A percentile compares a stretch with the other conserved stretches of the same genome.
Evolutionary conservation across 495 filamentous ascomycete species (phyloP).

Genomic region (Parathielavia hyrcaniae): DNA sequence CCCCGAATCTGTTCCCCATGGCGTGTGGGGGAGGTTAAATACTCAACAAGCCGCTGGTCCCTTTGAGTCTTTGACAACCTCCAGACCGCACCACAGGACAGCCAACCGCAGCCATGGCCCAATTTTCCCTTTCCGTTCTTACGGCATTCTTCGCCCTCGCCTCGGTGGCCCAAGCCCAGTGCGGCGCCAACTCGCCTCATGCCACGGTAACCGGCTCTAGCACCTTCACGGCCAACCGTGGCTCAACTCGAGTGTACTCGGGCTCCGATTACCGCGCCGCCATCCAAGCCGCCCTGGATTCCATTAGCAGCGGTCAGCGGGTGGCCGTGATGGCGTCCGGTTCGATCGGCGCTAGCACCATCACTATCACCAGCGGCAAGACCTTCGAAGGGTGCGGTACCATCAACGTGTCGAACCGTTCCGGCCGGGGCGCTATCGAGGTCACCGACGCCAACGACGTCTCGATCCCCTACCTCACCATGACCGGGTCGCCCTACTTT

Average conservation of each 20-base stretch:
- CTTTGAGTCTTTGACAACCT: background rate
- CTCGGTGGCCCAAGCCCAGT: conserved; percentile 31
- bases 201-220: conserved; percentile 38
- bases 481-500: conserved; percentile 46
- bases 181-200: conserved; percentile 37
- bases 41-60: background rate
- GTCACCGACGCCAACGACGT: conserved; percentile 32
- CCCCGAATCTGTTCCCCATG: background rate
- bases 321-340: conserved; percentile 56
- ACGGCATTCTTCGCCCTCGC: conserved; percentile 30
- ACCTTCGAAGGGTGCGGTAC: conserved; percentile 46
- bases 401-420: conserved; percentile 38
- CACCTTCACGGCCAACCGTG: conserved; percentile 33
- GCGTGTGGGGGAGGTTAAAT: background rate
- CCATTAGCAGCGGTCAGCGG: conserved; percentile 48
- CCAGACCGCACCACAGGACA: background rate
- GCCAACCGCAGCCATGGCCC: conserved; percentile 11
- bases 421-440: conserved; percentile 42
- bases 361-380: conserved; percentile 40
- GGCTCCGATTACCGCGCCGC: conserved; percentile 42
- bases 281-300: conserved; percentile 42
- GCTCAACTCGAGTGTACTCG: conserved; percentile 32
- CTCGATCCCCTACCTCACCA: conserved; percentile 40
- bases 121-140: conserved; percentile 13
- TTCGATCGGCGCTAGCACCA: conserved; percentile 51